Conservation (phyloP, 2,329 filamentous ascomycete species). For the Hymenoscyphus scutula region DNA sequence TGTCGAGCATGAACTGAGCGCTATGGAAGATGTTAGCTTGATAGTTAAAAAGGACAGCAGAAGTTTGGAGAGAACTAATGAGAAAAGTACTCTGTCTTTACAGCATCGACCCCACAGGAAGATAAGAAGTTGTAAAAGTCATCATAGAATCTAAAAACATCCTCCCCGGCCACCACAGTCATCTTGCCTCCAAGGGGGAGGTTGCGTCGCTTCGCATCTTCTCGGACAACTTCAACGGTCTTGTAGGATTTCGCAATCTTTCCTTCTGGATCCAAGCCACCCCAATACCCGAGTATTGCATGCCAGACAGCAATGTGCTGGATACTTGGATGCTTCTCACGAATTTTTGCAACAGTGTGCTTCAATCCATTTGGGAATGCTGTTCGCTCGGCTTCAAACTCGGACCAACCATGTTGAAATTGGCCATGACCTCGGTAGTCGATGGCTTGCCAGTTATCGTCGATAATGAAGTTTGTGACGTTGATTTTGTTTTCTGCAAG, state of each 20-base stretch:
- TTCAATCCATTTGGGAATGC: slow-evolving; percentile 81
- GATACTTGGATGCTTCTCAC: slow-evolving; percentile 67
- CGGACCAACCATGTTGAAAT: slow-evolving; percentile 66
- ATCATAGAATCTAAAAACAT: slow-evolving; percentile 75
- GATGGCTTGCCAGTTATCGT: slow-evolving; percentile 93
- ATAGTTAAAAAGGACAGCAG: background rate
- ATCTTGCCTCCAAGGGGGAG: slow-evolving; percentile 61
- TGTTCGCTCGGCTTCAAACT: slow-evolving; percentile 80
- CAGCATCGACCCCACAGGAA: slow-evolving; percentile 72
- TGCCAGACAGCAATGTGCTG: slow-evolving; percentile 93
- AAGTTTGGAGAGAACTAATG: too few relatives aligned
- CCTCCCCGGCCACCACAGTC: slow-evolving; percentile 69
- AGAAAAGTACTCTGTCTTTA: slow-evolving; percentile 71
- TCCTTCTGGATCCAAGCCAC: slow-evolving; percentile 74
- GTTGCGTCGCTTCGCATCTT: slow-evolving; percentile 46
- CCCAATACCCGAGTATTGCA: slow-evolving; percentile 85
- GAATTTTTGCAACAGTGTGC: slow-evolving; percentile 66
- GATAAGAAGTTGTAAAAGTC: slow-evolving; percentile 88
- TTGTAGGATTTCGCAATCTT: slow-evolving; percentile 76
- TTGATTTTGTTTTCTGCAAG: slow-evolving; percentile 71
- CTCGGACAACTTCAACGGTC: slow-evolving; percentile 59
- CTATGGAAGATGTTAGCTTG: slow-evolving; percentile 18
- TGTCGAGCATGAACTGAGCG: slow-evolving; percentile 84
- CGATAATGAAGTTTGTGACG: slow-evolving; percentile 85
- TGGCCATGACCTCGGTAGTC: slow-evolving; percentile 50